Base-by-base conservation (phyloP, 2,329 filamentous ascomycete genomes). In the Aspergillus amoenus region DNA sequence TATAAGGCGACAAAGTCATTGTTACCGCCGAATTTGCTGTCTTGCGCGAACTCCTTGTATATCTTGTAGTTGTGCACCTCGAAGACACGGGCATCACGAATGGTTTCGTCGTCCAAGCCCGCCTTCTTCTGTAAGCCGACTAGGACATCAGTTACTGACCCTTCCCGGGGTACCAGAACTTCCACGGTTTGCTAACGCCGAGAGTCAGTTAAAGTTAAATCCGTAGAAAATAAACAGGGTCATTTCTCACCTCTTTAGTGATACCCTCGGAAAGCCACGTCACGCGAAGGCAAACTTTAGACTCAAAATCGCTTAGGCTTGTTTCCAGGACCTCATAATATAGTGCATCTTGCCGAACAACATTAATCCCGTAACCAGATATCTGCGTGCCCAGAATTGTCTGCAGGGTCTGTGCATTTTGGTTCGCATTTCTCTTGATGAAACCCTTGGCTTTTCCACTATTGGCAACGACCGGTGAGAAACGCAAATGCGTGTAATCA, bases 321-420 rank as follows among this genome's bases (percentile, higher is more conserved):
- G 97, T 96, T 61, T 99, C 94, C 41, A 99, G 79, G 27, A 97
- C 85, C 73, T 99, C 94, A 70, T 93, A 99, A 73, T 88, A 97
- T 52, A 99, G 80, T 1, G 88, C 85, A 73, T 97, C 93, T 18
- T 83, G 77, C 54, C 87, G 84, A 69, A 92, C 89, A 56, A 78
- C 73, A 59, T 84, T 83, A 64, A 87, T 89, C 50, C 88, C 82
- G 64, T 91, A 89, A 11, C 83, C 83, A 63, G 86, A 86, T 52
- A 90, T 90, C 52, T 88, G 85, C 11, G 90, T 88, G 60, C 85
- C 87, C 15, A 99, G 81, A 44, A 97, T 96, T 61, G 85, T 87
- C 52, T 84, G 82, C 12, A 99, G 79, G n/a, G 82, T 95, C 57
- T 88, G 84, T 59, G 84, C 73, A 84, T 70, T 94, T 58, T 88